These are phyloP conservation scores for Collybia sordida DNA, from an alignment of 768 basidiomycete genomes.

Conservation along the genomic window DNA sequence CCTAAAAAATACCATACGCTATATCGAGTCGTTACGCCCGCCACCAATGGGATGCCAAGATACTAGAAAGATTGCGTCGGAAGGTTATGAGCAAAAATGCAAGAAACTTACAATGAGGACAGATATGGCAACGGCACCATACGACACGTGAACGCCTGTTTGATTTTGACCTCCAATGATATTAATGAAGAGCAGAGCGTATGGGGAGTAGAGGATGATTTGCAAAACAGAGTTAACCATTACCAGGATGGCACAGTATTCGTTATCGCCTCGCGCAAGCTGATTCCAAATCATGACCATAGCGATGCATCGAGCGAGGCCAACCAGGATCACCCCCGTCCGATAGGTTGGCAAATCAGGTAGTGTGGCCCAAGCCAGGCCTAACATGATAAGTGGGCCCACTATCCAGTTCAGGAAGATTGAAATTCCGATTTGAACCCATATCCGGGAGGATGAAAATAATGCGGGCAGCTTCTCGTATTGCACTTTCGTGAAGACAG, in stretches of 20 bases:
- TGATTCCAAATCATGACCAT: constrained; percentile 86
- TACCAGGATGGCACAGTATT: constrained; percentile 80
- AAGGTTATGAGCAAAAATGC: background rate
- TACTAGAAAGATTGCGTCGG: constrained; percentile 43
- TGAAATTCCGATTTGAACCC: constrained; percentile 69
- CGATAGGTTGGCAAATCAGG: constrained; percentile 77
- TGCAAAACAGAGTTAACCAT: constrained; percentile 80
- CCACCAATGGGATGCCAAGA: constrained; percentile 77
- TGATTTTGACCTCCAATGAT: constrained; percentile 51
- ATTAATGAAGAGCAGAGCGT: constrained; percentile 72
- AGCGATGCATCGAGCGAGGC: constrained; percentile 69
- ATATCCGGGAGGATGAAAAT: constrained; percentile 52
- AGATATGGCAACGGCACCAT: constrained; percentile 60
- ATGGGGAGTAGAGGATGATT: constrained; percentile 75
- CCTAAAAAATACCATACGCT: constrained; percentile 43
- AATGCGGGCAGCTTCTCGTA: constrained; percentile 68
- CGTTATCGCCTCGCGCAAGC: constrained; percentile 63
- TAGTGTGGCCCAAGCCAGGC: constrained; percentile 79
- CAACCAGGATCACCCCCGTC: constrained; percentile 81
- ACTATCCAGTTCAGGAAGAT: constrained; percentile 78
- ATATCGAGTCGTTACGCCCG: constrained; percentile 71
- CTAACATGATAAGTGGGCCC: constrained; percentile 85
- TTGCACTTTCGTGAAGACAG: constrained; percentile 71
- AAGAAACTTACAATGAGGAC: constrained; percentile 63
- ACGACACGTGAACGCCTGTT: constrained; percentile 45